Evolutionary conservation across 2,329 filamentous ascomycete genomes (phyloP).

Genomic region (Torrubiellomyces zombiae): DNA sequence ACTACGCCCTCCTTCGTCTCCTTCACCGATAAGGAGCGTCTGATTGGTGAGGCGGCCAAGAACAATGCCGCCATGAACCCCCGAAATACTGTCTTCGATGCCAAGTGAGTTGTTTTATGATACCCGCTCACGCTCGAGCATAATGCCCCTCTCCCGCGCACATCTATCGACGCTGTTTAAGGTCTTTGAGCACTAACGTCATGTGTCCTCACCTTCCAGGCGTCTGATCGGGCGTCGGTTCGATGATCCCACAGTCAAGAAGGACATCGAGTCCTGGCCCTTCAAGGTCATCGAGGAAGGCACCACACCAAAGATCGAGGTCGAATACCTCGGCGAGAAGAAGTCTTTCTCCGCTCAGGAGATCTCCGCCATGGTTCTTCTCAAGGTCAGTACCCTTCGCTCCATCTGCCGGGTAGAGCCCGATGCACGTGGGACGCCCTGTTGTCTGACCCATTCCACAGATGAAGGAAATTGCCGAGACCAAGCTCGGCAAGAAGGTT

Average conservation of each 20-base stretch:
- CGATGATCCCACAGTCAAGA: conserved; percentile 93
- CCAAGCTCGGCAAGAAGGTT: conserved; percentile 96
- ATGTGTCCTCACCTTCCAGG: too few relatives aligned
- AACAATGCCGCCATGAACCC: conserved; percentile 99
- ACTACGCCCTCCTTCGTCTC: conserved; percentile 98
- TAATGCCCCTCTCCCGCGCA: too few relatives aligned
- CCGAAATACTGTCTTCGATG: conserved; percentile 93
- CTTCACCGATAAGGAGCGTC: conserved; percentile 95
- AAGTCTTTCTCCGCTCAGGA: conserved; percentile 97
- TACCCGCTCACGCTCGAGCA: too few relatives aligned
- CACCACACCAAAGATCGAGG: conserved; percentile 81
- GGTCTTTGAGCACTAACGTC: too few relatives aligned
- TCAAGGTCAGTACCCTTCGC: conserved; percentile 58
- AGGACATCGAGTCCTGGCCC: conserved; percentile 96
- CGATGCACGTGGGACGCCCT: not conserved
- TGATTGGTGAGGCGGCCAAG: conserved; percentile 99
- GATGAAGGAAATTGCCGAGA: conserved; percentile 99
- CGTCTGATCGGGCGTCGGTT: conserved; percentile 94
- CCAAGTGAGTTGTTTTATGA: conserved; percentile 64
- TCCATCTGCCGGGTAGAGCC: not conserved
- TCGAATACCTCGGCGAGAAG: conserved; percentile 85
- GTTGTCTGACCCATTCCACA: conserved; percentile 19
- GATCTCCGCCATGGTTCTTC: conserved; percentile 96
- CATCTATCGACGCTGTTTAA: too few relatives aligned
- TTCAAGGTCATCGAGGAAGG: conserved; percentile 93